phyloP scores from a whole-genome alignment of 192 early-diverging fungal species.

The Coemansia sp. region DNA sequence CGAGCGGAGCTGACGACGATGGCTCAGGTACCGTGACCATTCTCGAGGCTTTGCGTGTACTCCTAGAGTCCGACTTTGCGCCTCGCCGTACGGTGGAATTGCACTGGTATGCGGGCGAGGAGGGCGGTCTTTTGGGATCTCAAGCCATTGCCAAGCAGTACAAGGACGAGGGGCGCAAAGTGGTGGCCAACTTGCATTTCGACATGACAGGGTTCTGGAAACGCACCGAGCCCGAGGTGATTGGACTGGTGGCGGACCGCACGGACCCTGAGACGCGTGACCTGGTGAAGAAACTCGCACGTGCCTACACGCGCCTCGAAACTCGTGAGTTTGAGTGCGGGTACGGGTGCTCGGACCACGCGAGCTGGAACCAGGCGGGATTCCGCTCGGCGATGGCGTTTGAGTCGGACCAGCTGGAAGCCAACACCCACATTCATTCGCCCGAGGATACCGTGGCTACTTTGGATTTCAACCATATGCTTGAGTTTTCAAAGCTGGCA shows the following conservation, averaged over 20 bases:
- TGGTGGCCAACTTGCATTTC: constrained; percentile 79
- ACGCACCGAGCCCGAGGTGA: constrained; percentile 57
- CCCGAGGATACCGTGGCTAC: constrained; percentile 70
- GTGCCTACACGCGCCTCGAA: constrained; percentile 65
- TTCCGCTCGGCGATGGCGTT: constrained; percentile 83
- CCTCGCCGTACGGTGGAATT: constrained; percentile 82
- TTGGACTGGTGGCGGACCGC: constrained; percentile 83
- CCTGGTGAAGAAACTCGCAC: constrained; percentile 59
- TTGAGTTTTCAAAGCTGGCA: constrained; percentile 79
- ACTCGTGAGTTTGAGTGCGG: constrained; percentile 79
- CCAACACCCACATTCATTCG: constrained; percentile 84
- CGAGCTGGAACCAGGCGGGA: constrained; percentile 85
- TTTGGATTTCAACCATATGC: constrained; percentile 84
- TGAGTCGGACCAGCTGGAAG: constrained; percentile 67
- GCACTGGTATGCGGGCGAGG: constrained; percentile 93
- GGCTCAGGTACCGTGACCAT: constrained; percentile 91
- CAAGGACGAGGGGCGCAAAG: constrained; percentile 50
- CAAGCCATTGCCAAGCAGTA: constrained; percentile 73
- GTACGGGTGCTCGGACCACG: constrained; percentile 88
- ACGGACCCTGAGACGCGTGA: constrained; percentile 61
- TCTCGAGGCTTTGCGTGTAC: constrained; percentile 77
- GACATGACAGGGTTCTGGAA: constrained; percentile 91
- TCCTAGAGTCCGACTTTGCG: constrained; percentile 87
- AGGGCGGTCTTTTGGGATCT: constrained; percentile 84
- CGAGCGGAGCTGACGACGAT: constrained; percentile 85